Evolutionary conservation across 2,329 filamentous ascomycete species (phyloP).

Genomic region (Sclerotinia trifoliorum): DNA sequence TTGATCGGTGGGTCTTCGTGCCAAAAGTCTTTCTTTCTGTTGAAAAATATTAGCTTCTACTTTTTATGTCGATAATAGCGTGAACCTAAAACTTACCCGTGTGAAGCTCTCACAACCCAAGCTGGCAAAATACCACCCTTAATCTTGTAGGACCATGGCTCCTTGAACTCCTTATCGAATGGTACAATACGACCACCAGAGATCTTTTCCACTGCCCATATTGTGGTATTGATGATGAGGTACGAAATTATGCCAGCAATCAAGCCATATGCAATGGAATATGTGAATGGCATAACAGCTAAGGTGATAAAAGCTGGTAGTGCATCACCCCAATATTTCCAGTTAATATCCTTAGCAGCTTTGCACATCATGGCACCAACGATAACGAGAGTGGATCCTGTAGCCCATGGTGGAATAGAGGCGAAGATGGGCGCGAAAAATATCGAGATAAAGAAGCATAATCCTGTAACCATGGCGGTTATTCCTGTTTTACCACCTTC

Average conservation of each 20-base stretch:
- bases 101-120: conserved; percentile 60
- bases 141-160: conserved; percentile 76
- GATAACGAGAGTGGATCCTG: conserved; percentile 78
- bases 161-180: conserved; percentile 71
- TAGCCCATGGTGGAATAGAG: conserved; percentile 86
- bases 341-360: conserved; percentile 80
- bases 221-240: conserved; percentile 69
- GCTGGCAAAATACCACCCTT: conserved; percentile 72
- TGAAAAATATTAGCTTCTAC: conserved; percentile 40
- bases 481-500: conserved; percentile 86
- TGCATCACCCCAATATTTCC: conserved; percentile 79
- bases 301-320: conserved; percentile 83
- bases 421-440: conserved; percentile 92
- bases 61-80: too few relatives aligned
- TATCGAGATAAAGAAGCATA: conserved; percentile 83
- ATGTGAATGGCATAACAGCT: conserved; percentile 84
- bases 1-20: conserved; percentile 24
- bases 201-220: conserved; percentile 65
- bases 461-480: conserved; percentile 73
- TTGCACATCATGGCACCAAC: conserved; percentile 84
- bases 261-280: conserved; percentile 82
- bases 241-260: conserved; percentile 78
- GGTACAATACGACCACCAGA: conserved; percentile 71
- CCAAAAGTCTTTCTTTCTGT: conserved; percentile 43
- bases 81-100: conserved; percentile 3